Evolutionary conservation across 805 yeast genomes (phyloP), one percentile per base, ranked within the genome.

Genomic region (Saturnispora halmiae): DNA sequence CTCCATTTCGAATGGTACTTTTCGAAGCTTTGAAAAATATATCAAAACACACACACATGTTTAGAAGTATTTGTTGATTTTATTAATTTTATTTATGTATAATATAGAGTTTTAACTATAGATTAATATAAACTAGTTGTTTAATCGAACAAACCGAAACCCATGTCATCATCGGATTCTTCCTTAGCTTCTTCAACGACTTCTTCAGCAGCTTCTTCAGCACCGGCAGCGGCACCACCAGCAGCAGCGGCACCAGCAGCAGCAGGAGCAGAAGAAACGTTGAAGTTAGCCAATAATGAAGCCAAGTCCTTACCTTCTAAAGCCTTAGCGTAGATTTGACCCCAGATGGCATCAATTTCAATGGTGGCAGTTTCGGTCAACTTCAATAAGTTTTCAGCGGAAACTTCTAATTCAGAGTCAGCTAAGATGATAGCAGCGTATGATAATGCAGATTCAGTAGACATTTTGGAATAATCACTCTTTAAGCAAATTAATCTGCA

Each of bases 361-460:
- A 85, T 80, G 64, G 82, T 79, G 54, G 94, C 92, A 59, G 85
- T 83, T 51, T 70, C 58, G 65, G 82, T 71, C 67, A 82, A 68
- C 60, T 84, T 71, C 61, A 73, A 61, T 63, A 82, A 75, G 75
- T 82, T 82, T 65, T 79, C 88, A 57, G 87, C 55, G 49, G 95
- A 76, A 78, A 90, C 79, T 69, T 88, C 96, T 61, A 87, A 73
- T 57, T 87, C 96, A 61, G 96, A 83, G 65, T 90, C 98, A 56
- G 96, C 94, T 70, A 90, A 79, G 75, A 90, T 88, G 69, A 90
- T 77, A 64, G 97, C 94, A 68, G 98, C 97, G 83, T 86, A 87
- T 55, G 96, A 82, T 64, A 86, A 82, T 65, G 94, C 83, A 64
- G 94, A 75, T 80, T 86, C 94, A 61, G 75, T 63, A 66, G 94